Evolutionary conservation across 2,329 filamentous ascomycete genomes (phyloP).

Genomic region (Chaetothyriales sp.): DNA sequence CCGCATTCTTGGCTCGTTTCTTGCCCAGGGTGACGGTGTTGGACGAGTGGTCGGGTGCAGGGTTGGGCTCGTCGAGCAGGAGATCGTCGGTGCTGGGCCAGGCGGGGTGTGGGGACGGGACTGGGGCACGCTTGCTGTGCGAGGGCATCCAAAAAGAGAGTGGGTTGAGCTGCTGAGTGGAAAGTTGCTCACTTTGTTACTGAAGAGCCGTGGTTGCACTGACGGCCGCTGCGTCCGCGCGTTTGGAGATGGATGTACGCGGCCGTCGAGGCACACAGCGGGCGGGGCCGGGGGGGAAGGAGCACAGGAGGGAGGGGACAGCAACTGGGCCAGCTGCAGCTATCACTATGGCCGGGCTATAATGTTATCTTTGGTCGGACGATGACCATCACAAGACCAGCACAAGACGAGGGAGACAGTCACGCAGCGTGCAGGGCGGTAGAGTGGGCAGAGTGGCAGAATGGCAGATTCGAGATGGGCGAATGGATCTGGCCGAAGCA

Average conservation of each 20-base stretch:
- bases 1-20: conserved; percentile 1
- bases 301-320: neutral
- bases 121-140: neutral
- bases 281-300: neutral
- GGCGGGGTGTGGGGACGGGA: neutral
- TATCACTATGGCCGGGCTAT: neutral
- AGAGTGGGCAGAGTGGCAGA: too few species aligned
- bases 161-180: too few species aligned
- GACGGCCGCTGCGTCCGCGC: conserved; percentile 23
- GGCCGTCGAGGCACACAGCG: neutral
- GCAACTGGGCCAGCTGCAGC: neutral
- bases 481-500: neutral
- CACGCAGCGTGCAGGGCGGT: neutral
- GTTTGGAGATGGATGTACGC: conserved; percentile 13
- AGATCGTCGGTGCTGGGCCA: neutral
- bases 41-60: neutral
- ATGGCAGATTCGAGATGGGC: too few species aligned
- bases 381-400: neutral
- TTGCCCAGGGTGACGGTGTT: neutral
- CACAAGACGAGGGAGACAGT: neutral
- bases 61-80: neutral
- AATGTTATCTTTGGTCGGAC: neutral
- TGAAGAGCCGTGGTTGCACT: conserved; percentile 29
- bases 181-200: conserved; percentile 8
- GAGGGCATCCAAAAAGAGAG: neutral